phyloP scores from a whole-genome alignment of 345 rosid genomes.

The Turnera subulata region DNA sequence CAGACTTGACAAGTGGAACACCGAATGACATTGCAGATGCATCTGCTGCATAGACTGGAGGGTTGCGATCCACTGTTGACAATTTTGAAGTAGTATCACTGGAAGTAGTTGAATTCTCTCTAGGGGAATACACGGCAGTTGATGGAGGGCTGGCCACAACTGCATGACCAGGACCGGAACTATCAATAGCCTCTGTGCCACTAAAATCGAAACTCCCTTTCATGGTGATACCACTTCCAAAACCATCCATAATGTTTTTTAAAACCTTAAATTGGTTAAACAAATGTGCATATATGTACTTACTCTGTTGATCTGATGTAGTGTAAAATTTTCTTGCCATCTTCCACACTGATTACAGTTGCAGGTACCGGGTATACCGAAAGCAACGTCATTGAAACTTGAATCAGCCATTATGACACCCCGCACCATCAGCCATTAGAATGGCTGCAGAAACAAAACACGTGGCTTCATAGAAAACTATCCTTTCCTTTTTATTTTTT shows the following conservation, averaged over 20 bases:
- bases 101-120: constrained; percentile 24
- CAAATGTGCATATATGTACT: no score
- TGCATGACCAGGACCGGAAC: constrained; percentile 31
- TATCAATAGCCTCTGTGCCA: constrained; percentile 45
- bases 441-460: constrained; percentile 7
- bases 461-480: constrained; percentile 14
- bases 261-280: no score
- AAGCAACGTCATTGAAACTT: constrained; percentile 8
- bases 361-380: constrained; percentile 22
- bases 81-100: constrained; percentile 31
- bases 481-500: no score
- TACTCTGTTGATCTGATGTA: constrained; percentile 29
- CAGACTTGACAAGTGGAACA: constrained; percentile 31
- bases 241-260: no score
- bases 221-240: constrained; percentile 31
- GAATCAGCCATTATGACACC: constrained; percentile 19
- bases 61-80: constrained; percentile 26
- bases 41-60: constrained; percentile 25
- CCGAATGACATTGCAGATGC: no score
- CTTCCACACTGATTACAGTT: constrained; percentile 14
- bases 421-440: constrained; percentile 12
- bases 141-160: constrained; percentile 34
- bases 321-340: constrained; percentile 16
- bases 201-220: constrained; percentile 69
- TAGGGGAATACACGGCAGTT: constrained; percentile 31